Conservation (phyloP, 352 stramenopile species). For the Thraustochytrium striatum region DNA sequence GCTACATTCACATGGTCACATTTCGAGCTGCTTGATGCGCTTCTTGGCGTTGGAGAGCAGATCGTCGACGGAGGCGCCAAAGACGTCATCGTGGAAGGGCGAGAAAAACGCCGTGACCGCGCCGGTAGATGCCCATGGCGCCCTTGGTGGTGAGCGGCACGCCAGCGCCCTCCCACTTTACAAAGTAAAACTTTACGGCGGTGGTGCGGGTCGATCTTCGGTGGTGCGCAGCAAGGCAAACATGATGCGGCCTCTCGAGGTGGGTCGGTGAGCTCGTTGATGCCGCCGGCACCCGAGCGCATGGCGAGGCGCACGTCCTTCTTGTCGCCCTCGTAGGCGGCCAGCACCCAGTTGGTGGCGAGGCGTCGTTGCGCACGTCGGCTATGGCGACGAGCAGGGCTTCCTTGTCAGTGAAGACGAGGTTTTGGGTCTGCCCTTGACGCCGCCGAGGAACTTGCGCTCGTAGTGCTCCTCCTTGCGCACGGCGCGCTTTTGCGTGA, state of each 20-base stretch:
- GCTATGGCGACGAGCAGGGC: constrained; percentile 47
- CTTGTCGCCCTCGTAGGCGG: constrained; percentile 28
- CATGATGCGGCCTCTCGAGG: constrained; percentile 39
- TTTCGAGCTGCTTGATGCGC: neutral
- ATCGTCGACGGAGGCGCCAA: constrained; percentile 15
- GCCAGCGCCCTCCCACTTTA: constrained; percentile 38
- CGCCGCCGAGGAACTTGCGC: constrained; percentile 50
- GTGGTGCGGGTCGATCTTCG: constrained; percentile 38
- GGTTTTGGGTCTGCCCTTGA: constrained; percentile 39
- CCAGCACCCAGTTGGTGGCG: constrained; percentile 45
- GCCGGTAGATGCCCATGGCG: constrained; percentile 19
- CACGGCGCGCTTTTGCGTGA: constrained; percentile 10
- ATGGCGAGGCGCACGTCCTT: constrained; percentile 41
- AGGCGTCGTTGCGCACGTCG: constrained; percentile 48
- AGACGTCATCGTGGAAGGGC: constrained; percentile 46
- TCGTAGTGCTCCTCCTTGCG: constrained; percentile 40
- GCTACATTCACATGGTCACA: no score
- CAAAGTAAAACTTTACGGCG: constrained; percentile 47
- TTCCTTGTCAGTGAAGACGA: constrained; percentile 46
- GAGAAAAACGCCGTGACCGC: constrained; percentile 37
- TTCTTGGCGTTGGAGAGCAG: neutral
- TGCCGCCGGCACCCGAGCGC: constrained; percentile 19
- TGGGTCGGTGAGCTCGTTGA: constrained; percentile 41
- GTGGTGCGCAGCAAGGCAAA: constrained; percentile 40
- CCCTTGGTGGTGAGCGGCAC: constrained; percentile 17